Percentiles rank a stretch among this genome's conserved stretches.
Evolutionary conservation across 441 rosid genomes (phyloP).

Genomic region (Populus hybrid): DNA sequence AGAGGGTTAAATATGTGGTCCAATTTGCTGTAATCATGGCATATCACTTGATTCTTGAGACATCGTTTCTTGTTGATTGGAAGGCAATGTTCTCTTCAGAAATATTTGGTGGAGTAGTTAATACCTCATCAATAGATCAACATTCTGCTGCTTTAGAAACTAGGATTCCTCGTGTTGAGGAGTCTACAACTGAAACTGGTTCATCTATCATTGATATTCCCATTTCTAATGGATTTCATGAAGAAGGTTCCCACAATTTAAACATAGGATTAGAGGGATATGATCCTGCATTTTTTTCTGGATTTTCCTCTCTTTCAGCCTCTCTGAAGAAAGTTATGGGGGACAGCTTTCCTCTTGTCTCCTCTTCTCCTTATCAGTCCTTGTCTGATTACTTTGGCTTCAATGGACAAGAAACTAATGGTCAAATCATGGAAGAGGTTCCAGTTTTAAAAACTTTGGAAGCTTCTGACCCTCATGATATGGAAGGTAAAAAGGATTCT

Average conservation of each 20-base stretch:
- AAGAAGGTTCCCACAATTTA: slow-evolving; percentile 30
- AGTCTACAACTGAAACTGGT: slow-evolving; percentile 28
- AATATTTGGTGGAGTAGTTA: slow-evolving; percentile 38
- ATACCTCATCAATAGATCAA: slow-evolving; percentile 23
- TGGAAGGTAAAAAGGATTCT: slow-evolving; percentile 33
- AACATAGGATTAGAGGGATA: slow-evolving; percentile 43
- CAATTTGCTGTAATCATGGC: slow-evolving; percentile 73
- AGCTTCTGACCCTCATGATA: slow-evolving; percentile 27
- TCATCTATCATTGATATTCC: slow-evolving; percentile 43
- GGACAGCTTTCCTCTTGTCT: slow-evolving; percentile 38
- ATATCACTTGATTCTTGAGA: slow-evolving; percentile 85
- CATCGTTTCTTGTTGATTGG: slow-evolving; percentile 86
- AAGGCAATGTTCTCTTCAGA: slow-evolving; percentile 78
- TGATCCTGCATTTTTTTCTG: slow-evolving; percentile 70
- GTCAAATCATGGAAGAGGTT: slow-evolving; percentile 34
- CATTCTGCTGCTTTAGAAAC: slow-evolving; percentile 32
- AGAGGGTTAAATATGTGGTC: slow-evolving; percentile 79
- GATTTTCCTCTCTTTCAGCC: slow-evolving; percentile 78
- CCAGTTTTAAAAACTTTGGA: slow-evolving; percentile 40
- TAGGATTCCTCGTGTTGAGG: slow-evolving; percentile 28
- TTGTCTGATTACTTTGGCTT: slow-evolving; percentile 66
- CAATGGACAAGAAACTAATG: slow-evolving; percentile 31
- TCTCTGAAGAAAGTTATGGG: slow-evolving; percentile 66
- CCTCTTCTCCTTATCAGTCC: slow-evolving; percentile 43
- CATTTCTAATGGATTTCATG: slow-evolving; percentile 42